Evolutionary conservation across 2,329 filamentous ascomycete genomes (phyloP), one percentile per base, ranked within the genome.

Genomic region (Diaporthe sp.): DNA sequence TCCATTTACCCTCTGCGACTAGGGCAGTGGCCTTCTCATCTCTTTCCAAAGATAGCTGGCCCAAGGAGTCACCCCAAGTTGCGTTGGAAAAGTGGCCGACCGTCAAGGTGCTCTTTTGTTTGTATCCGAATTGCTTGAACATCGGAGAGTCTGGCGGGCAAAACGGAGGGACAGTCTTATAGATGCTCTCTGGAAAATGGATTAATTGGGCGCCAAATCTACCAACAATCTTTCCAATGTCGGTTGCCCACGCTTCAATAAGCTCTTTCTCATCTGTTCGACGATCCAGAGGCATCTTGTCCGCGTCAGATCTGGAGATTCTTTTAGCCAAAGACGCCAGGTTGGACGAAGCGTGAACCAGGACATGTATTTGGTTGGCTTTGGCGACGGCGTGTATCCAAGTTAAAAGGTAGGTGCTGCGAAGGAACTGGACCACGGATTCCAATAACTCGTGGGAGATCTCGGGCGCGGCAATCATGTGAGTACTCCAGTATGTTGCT

Each of bases 111-210:
- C 60, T 74, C 4, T n/a, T 38, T 42, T 80, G 78, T 25, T 38
- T 50, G 57, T 78, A 72, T 1, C 79, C 78, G 73, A 85, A 85
- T 13, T 80, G 77, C 61, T 80, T 77, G 71, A 81, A 80, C 4
- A 85, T 81, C 3, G 79, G 76, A 10, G 85, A 85, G 28, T 78
- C 77, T 10, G 70, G 47, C 0, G 85, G 84, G 74, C 84, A 86
- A 54, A 87, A 82, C 2, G 83, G 82, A 1, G 84, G 82, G 12
- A 86, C 81, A 3, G 79, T 75, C 57, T 82, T 82, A 74, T 84
- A 83, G 45, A 86, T 85, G 0, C 81, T 73, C 8, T 80, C 76
- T 0, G 84, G 83, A 10, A 79, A 73, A 42, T 68, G 50, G 1
- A 72, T 42, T 15, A 85, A 69, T 52, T 77, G 75, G 9, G 19